Evolutionary conservation across 2,329 filamentous ascomycete species (phyloP), one percentile per base, ranked within the genome.

Genomic region (Aspergillus ruber): DNA sequence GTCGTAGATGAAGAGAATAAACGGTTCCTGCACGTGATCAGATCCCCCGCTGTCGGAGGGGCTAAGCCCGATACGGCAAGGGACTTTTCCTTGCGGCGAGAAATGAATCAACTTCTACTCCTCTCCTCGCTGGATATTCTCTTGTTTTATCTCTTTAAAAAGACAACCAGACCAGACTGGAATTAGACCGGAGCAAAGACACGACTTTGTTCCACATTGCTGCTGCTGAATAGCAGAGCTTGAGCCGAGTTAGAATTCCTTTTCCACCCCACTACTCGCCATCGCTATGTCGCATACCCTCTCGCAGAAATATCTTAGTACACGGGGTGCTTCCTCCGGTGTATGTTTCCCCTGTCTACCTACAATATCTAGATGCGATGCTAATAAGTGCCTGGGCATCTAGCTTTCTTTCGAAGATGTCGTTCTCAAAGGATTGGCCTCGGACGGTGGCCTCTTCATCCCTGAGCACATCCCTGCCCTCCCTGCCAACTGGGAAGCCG

Each of bases 381-480:
- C 51, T 58, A 43, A 57, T 42, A n/a, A 21, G 35, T 39, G 38
- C 15, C 7, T 27, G 51, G 13, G n/a, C n/a, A 13, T 21, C 0
- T 38, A 68, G 66, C 60, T 94, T 58, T 90, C 88, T 45, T 95
- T 96, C 67, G 90, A 96, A 70, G 84, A 90, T 46, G 90, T 90
- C 42, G 89, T 95, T 36, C 77, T 95, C 55, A 94, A 95, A 70
- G 90, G 90, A 40, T 82, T 95, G 48, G 90, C 89, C 49, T 77
- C 81, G 41, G 90, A 96, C 63, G 88, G 89, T 49, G 90, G 90
- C 45, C 83, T 95, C 23, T 95, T 91, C 74, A 85, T 95, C 53
- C 90, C 90, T 38, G 85, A 95, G 39, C 53, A 62, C 29, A 56
- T 64, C 13, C 61, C 61, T 15, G 29, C 56, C 7, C 50, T 60